Base-by-base conservation (phyloP, 768 basidiomycete genomes). In the Favolaschia claudopus region DNA sequence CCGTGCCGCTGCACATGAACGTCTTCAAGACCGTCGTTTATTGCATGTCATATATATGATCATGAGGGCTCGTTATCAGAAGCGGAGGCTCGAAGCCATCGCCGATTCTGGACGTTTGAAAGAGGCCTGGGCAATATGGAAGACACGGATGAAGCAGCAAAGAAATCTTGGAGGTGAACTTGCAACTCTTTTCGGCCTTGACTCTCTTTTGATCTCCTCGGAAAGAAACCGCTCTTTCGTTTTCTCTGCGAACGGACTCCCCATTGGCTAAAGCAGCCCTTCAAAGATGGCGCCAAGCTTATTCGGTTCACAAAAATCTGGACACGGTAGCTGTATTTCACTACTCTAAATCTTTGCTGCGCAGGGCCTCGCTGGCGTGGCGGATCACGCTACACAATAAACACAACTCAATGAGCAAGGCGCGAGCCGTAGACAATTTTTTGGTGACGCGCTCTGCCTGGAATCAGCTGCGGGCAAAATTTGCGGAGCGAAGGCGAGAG, bases 41-140 rank as follows among this genome's bases (percentile, higher is more conserved):
- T 57, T 90, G 28, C 81, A 82, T 40, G 89, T 86, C 27, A 75
- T 88, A 42, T 72, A 80, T 65, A 78, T 85, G 43, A 82, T 90
- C 4, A 89, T 89, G 89, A 88, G 82, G 64, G 86, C 89, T 20
- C 83, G 82, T 34, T 88, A 89, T 65, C 82, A 86, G 9, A 87
- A 86, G 28, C 76, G 72, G 46, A 76, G 86, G 27, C 76, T 91
- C 12, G 83, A 83, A 55, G 79, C 82, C 42, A 83, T 87, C 32
- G 81, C 77, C 49, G 70, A 74, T 5, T 60, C 77, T 19, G 79
- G 85, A 31, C 63, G 86, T 8, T 49, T 83, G 40, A 82, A 79
- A 63, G 71, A 72, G 37, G 72, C 75, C 1, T 85, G 84, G 80
- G 65, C 68, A 17, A 67, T 77, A 15, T 91, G 89, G 90, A 76